Conservation (phyloP, 148 eudicot species). For the Rhododendron ovatum region DNA sequence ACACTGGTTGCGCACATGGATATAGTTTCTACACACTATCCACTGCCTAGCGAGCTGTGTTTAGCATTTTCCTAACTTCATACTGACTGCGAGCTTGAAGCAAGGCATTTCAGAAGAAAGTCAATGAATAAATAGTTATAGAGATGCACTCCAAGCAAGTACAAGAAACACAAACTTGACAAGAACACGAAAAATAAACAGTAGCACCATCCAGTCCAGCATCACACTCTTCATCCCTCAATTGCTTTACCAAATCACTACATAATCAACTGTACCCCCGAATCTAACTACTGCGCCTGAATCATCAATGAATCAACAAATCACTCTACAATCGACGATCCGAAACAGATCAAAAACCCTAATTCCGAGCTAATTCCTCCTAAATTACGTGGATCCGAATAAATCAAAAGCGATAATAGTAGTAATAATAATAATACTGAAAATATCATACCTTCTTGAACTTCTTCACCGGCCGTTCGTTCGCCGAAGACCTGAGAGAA, state of each 20-base stretch:
- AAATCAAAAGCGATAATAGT: neutral
- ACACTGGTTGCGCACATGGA: neutral
- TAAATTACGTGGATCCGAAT: constrained; percentile 20
- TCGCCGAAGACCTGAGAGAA: constrained; percentile 96
- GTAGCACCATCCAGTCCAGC: constrained; percentile 11
- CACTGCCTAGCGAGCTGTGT: neutral
- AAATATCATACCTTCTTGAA: constrained; percentile 67
- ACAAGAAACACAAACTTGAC: neutral
- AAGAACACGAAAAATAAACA: neutral
- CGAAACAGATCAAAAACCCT: constrained; percentile 24
- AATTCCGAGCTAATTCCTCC: constrained; percentile 1
- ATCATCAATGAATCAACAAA: constrained; percentile 12
- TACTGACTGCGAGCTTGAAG: neutral
- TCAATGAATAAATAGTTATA: neutral
- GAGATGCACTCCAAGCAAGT: constrained; percentile 9
- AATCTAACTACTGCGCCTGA: neutral
- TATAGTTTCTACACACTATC: neutral
- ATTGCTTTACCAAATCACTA: constrained; percentile 10
- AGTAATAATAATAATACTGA: no score
- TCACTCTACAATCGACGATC: constrained; percentile 7
- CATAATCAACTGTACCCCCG: constrained; percentile 7
- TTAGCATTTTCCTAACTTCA: neutral
- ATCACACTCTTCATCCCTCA: constrained; percentile 11
- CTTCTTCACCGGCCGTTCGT: constrained; percentile 87
- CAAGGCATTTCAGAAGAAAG: constrained; percentile 1